Conservation (phyloP, 352 stramenopile species). For the Phytophthora hybrid region DNA sequence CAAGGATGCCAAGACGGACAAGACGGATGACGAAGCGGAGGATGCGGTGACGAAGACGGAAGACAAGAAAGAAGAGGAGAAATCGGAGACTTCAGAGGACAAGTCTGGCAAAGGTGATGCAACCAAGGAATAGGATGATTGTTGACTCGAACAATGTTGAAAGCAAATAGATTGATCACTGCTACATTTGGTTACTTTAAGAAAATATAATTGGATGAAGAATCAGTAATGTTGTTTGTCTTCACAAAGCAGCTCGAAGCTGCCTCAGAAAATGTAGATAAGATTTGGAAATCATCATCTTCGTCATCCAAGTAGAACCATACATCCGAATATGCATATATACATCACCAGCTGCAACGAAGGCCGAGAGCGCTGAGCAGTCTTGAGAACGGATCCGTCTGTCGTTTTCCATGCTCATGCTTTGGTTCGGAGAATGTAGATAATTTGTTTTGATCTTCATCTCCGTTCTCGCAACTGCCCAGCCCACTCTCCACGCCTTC, state of each 20-base stretch:
- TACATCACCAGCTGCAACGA: slow-evolving; percentile 1
- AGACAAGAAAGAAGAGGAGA: slow-evolving; percentile 1
- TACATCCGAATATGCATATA: not conserved
- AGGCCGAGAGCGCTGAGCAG: slow-evolving; percentile 16
- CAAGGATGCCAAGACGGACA: slow-evolving; percentile 28
- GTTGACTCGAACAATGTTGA: not conserved
- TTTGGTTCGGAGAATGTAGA: slow-evolving; percentile 71
- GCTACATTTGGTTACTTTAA: slow-evolving; percentile 1
- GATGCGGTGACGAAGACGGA: not conserved
- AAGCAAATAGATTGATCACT: slow-evolving; percentile 5
- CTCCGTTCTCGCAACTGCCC: slow-evolving; percentile 44
- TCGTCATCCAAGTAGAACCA: slow-evolving; percentile 36
- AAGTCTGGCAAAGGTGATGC: slow-evolving; percentile 16
- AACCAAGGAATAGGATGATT: slow-evolving; percentile 14
- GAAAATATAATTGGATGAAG: no score
- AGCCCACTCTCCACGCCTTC: slow-evolving; percentile 14
- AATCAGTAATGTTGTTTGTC: slow-evolving; percentile 41
- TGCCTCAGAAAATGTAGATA: slow-evolving; percentile 77
- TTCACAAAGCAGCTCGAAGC: slow-evolving; percentile 33
- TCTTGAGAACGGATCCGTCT: slow-evolving; percentile 41
- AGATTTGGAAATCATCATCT: slow-evolving; percentile 77
- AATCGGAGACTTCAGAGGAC: slow-evolving; percentile 12
- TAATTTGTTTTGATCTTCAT: slow-evolving; percentile 75
- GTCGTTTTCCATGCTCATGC: slow-evolving; percentile 51
- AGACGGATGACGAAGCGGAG: slow-evolving; percentile 16